A percentile compares a stretch with the other conserved stretches of the same genome.
Evolutionary conservation across 2,329 filamentous ascomycete species (phyloP).

Genomic region (Cucurbitaria berberidis): DNA sequence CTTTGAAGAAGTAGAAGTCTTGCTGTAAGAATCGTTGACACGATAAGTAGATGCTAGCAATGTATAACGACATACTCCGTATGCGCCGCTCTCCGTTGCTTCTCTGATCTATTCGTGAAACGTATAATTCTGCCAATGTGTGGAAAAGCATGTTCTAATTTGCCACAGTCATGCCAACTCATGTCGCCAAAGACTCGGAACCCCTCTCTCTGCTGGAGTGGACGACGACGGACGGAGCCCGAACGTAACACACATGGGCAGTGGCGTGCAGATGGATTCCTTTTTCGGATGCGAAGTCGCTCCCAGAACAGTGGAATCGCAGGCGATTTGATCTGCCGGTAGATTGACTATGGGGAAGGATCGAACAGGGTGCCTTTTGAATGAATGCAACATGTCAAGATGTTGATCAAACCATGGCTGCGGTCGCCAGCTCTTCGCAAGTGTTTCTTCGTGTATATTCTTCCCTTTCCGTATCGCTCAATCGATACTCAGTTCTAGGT

Average conservation of each 20-base stretch:
- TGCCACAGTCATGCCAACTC: constrained; percentile 7
- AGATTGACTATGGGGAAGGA: background rate
- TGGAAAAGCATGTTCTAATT: background rate
- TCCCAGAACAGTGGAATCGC: constrained; percentile 4
- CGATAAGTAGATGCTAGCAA: background rate
- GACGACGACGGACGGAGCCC: background rate
- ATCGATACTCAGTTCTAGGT: background rate
- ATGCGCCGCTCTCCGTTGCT: background rate
- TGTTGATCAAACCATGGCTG: background rate
- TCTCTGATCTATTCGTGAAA: too few relatives aligned
- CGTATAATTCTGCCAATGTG: background rate
- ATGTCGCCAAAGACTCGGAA: background rate
- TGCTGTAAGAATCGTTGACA: background rate
- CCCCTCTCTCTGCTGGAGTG: too few relatives aligned
- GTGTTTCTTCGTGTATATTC: too few relatives aligned
- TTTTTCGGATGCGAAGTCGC: constrained; percentile 7
- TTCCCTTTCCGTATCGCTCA: too few relatives aligned
- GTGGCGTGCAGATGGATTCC: constrained; percentile 8
- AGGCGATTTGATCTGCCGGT: constrained; percentile 5
- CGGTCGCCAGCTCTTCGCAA: background rate
- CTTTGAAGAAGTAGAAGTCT: background rate
- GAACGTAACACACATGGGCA: constrained; percentile 1
- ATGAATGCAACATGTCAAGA: background rate
- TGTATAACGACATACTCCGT: background rate
- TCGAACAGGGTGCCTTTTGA: background rate